A percentile compares a stretch with the other conserved stretches of the same genome.
Evolutionary conservation across 768 basidiomycete species (phyloP).

Genomic region (Amanita pseudoporphyria): DNA sequence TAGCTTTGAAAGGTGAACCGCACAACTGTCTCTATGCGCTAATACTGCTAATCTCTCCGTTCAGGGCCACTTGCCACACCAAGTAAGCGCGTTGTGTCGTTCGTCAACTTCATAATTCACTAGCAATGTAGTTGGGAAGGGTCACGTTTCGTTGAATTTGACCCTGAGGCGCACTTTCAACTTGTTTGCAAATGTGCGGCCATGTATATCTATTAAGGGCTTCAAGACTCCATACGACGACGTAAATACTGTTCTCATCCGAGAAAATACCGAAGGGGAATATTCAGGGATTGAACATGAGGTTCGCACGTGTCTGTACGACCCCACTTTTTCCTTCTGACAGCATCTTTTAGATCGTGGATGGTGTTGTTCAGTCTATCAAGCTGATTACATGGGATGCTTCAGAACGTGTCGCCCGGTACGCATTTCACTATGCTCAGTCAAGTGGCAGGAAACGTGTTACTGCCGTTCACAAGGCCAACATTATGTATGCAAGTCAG

Average conservation of each 20-base stretch:
- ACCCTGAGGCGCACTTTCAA: constrained; percentile 96
- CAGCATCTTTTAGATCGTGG: constrained; percentile 56
- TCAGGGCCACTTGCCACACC: constrained; percentile 93
- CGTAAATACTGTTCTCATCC: constrained; percentile 95
- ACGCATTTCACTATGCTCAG: constrained; percentile 97
- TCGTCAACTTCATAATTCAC: background rate
- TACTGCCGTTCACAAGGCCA: constrained; percentile 98
- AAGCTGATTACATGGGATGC: constrained; percentile 99
- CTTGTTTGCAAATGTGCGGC: constrained; percentile 97
- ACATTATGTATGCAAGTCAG: constrained; percentile 73
- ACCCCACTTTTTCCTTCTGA: constrained; percentile 4
- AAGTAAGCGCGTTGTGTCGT: constrained; percentile 43
- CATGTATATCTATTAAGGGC: constrained; percentile 90
- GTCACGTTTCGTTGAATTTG: constrained; percentile 96
- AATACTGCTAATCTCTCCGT: background rate
- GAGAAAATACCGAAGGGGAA: constrained; percentile 99
- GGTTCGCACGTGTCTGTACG: constrained; percentile 31
- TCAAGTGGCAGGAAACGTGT: constrained; percentile 81
- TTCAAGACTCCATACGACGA: constrained; percentile 99
- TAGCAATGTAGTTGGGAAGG: constrained; percentile 75
- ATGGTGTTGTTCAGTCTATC: constrained; percentile 98
- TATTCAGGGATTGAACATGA: constrained; percentile 99
- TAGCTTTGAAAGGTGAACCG: constrained; percentile 84
- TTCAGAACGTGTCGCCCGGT: constrained; percentile 95
- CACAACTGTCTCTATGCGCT: background rate